A percentile compares a stretch with the other conserved stretches of the same genome.
Evolutionary conservation across 768 basidiomycete species (phyloP).

Genomic region (Boletus tomentosulus): DNA sequence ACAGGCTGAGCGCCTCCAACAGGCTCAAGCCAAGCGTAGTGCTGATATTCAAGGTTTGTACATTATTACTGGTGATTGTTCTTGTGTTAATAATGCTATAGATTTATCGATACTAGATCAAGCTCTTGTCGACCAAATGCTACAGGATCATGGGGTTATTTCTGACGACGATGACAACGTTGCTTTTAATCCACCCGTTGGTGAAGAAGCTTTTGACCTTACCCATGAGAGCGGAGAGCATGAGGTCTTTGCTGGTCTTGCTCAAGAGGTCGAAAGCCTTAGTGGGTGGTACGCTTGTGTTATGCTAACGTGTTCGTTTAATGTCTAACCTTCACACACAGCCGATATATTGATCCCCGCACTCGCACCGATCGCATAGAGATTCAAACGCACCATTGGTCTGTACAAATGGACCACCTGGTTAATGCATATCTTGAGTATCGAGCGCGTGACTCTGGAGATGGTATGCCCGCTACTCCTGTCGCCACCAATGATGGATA

Average conservation of each 20-base stretch:
- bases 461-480: not conserved
- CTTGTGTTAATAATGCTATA: too few species aligned
- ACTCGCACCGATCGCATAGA: conserved; percentile 7
- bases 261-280: not conserved
- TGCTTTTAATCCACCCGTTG: too few species aligned
- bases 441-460: not conserved
- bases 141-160: too few species aligned
- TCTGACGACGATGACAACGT: too few species aligned
- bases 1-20: too few species aligned
- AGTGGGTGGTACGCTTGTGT: not conserved
- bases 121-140: too few species aligned
- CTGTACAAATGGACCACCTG: conserved; percentile 6
- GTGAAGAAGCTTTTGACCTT: too few species aligned
- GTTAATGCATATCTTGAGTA: conserved; percentile 1
- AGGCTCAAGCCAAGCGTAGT: too few species aligned
- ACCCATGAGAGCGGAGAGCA: not conserved
- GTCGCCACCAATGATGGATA: too few species aligned
- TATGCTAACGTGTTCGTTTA: not conserved
- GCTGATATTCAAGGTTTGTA: too few species aligned
- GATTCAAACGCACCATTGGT: conserved; percentile 18
- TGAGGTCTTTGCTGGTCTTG: not conserved
- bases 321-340: not conserved
- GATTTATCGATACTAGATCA: too few species aligned
- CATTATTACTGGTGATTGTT: too few species aligned
- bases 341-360: not conserved